phyloP scores from a whole-genome alignment of 495 filamentous ascomycete species.

The Melanomma pulvis-pyrius region DNA sequence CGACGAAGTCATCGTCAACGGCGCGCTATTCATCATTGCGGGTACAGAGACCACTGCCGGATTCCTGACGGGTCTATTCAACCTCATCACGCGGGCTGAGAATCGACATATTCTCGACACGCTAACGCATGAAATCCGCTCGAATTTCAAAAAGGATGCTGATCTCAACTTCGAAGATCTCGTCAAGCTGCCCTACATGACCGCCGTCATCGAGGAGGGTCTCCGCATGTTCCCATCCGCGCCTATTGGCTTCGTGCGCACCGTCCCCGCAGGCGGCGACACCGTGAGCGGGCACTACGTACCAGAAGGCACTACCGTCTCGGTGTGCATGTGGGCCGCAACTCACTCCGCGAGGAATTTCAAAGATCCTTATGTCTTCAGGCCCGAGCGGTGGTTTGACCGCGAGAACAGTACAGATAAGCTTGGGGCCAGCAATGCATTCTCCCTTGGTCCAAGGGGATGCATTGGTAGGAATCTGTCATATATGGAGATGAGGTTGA shows the following conservation, averaged over 20 bases:
- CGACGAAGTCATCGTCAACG: conserved; percentile 31
- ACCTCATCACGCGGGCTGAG: conserved; percentile 12
- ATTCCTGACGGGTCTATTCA: conserved; percentile 17
- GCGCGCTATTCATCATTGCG: conserved; percentile 31
- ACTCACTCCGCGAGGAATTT: conserved; percentile 15
- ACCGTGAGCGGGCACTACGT: conserved; percentile 24
- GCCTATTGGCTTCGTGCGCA: conserved; percentile 18
- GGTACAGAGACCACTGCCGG: conserved; percentile 31
- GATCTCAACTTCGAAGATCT: conserved; percentile 21
- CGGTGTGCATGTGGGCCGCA: conserved; percentile 8
- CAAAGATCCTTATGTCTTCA: conserved; percentile 44
- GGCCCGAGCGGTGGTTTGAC: conserved; percentile 58
- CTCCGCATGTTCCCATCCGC: conserved; percentile 30
- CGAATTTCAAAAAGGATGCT: conserved; percentile 13
- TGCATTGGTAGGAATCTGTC: conserved; percentile 29
- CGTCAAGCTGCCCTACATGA: conserved; percentile 23
- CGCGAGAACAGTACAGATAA: conserved; percentile 23
- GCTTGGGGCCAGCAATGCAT: conserved; percentile 28
- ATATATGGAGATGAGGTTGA: conserved; percentile 33
- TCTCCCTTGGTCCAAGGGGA: conserved; percentile 26
- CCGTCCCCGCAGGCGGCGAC: conserved; percentile 24
- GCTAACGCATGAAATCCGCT: conserved; percentile 18
- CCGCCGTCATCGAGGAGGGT: conserved; percentile 27
- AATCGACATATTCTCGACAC: conserved; percentile 19
- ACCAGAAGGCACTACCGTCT: conserved; percentile 5